Evolutionary conservation across 495 filamentous ascomycete genomes (phyloP).

Genomic region (Cercophora newfieldiana): DNA sequence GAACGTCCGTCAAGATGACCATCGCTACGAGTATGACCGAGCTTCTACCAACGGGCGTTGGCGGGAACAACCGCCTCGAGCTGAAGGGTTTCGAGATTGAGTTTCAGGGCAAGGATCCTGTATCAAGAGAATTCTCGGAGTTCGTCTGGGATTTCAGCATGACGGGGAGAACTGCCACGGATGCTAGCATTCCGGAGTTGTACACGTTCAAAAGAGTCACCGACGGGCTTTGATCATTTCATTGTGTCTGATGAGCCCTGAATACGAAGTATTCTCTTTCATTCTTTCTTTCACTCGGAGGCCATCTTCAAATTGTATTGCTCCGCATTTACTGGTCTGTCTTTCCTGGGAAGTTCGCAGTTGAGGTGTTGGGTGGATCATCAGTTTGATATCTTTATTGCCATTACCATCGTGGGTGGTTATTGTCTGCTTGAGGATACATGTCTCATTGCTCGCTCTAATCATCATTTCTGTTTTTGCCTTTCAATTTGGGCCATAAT

Average conservation of each 20-base stretch:
- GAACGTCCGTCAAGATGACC: constrained; percentile 9
- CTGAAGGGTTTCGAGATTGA: constrained; percentile 9
- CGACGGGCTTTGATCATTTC: not conserved
- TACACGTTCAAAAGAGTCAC: not conserved
- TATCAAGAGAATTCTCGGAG: not conserved
- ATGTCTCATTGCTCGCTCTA: too few species aligned
- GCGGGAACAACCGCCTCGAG: constrained; percentile 16
- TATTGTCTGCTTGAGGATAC: too few species aligned
- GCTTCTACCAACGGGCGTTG: constrained; percentile 15
- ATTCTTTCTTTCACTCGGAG: not conserved
- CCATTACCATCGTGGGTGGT: too few species aligned
- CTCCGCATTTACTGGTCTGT: too few species aligned
- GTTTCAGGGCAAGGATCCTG: constrained; percentile 3
- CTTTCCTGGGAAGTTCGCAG: too few species aligned
- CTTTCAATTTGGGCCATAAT: too few species aligned
- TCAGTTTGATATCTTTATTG: too few species aligned
- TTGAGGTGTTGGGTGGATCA: too few species aligned
- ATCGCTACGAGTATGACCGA: constrained; percentile 22
- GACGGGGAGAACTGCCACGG: not conserved
- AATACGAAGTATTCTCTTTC: not conserved
- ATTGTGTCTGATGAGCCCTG: not conserved
- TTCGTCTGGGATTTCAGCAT: constrained; percentile 6
- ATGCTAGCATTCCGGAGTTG: not conserved
- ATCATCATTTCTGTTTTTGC: too few species aligned
- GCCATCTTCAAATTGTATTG: not conserved